These are phyloP conservation scores for Papiliotrema flavescens DNA, from an alignment of 1,284 basidiomycete species.

Conservation along the genomic window DNA sequence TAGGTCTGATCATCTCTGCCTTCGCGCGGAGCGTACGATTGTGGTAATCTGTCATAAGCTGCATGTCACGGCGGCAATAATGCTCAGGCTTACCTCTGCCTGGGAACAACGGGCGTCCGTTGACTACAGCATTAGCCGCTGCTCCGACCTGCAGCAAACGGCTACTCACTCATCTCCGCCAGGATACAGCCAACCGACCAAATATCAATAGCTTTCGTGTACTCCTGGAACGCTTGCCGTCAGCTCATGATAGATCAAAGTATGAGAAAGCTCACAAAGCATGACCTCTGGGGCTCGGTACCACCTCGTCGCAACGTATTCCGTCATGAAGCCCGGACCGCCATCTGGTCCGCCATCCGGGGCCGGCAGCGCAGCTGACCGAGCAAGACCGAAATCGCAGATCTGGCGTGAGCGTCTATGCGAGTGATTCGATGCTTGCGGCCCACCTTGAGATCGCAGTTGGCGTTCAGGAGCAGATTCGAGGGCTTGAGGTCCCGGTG, in stretches of 20 bases:
- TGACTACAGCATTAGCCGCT: conserved; percentile 50
- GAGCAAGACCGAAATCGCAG: conserved; percentile 89
- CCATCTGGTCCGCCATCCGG: conserved; percentile 72
- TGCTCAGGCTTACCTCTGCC: conserved; percentile 66
- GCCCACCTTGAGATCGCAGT: conserved; percentile 85
- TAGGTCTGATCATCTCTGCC: no score
- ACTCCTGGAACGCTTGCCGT: conserved; percentile 72
- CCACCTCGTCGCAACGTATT: conserved; percentile 92
- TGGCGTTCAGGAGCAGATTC: conserved; percentile 86
- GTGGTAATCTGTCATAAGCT: conserved; percentile 47
- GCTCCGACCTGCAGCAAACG: not conserved
- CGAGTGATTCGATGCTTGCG: conserved; percentile 1
- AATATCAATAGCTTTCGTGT: conserved; percentile 86
- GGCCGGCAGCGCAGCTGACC: conserved; percentile 68
- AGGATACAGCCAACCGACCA: conserved; percentile 93
- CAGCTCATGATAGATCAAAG: conserved; percentile 5
- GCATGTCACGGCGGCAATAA: not conserved
- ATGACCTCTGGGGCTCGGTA: conserved; percentile 93
- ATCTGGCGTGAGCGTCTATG: conserved; percentile 50
- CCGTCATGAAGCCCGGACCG: conserved; percentile 87
- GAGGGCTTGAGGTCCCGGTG: conserved; percentile 90
- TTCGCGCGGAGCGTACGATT: conserved; percentile 24
- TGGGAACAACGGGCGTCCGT: conserved; percentile 83
- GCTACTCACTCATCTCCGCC: conserved; percentile 70
- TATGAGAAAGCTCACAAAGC: conserved; percentile 57